Base-by-base conservation (phyloP, 2,329 filamentous ascomycete genomes). In the Arthrocladium fulminans region DNA sequence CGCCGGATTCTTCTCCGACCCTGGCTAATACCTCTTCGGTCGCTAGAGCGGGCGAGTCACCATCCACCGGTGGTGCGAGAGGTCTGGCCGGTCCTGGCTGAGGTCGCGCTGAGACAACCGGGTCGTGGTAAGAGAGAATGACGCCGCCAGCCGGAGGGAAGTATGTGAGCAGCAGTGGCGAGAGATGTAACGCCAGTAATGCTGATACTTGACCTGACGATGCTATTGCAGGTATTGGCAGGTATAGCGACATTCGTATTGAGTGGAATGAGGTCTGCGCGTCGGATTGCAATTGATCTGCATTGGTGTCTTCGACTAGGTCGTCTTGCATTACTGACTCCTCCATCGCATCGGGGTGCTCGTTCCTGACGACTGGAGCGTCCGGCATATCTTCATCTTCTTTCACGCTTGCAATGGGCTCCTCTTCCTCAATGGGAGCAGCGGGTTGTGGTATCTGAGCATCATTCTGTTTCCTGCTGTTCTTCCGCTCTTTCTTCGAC, bases 1-100 rank as follows among this genome's bases (percentile, higher is more conserved):
- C 86, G 6, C 85, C 87, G 62, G 89, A 94, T 67, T 97, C 92
- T 67, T 86, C 81, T 34, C 86, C 65, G 2, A 68, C 64, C 29
- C 59, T 59, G n/a, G 69, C 66, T 29, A 70, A 61, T 0, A 67
- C 68, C 30, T 68, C 58, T n/a, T 63, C 63, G 57, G 66, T 61
- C 2, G 65, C 61, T 45, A 65, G 64, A 54, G 47, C 45, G 55
- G 49, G 49, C 13, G 10, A 7, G 12, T 47, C 34, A 3, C 4
- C 48, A 17, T 15, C 22, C 3, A 9, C 3, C 10, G 62, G 65
- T 29, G 56, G 60, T 19, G 29, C 57, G 50, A 38, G 67, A 13
- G 65, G 68, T 2, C 73, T 49, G 41, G 65, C 58, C 1, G 69
- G 62, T 56, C 70, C 66, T 55, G 67, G 49, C 67, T 54, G 47